Base-by-base conservation (phyloP, 495 filamentous ascomycete genomes). In the Xylaria castorea region DNA sequence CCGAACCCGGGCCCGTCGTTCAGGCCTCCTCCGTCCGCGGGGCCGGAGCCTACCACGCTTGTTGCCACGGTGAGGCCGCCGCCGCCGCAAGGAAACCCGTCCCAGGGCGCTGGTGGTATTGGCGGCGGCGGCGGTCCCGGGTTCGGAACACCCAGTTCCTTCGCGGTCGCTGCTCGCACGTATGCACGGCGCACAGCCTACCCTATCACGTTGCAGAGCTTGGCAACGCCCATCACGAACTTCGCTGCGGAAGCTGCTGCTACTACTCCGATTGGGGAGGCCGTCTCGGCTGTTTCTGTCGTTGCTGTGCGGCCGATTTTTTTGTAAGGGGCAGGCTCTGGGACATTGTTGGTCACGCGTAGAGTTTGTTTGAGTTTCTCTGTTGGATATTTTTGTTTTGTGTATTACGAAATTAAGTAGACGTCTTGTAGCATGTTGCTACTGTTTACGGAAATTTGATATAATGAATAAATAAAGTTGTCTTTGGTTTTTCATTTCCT, bases 211-310 rank as follows among this genome's bases (percentile, higher is more conserved):
- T 30, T 70, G 44, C 57, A 60, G 40, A 62, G 55, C 32, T 44
- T 70, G 11, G 68, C 55, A 30, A 70, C 40, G 55, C 68, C 68
- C 20, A 62, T 70, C n/a, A 62, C 57, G 40, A 62, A 70, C 25
- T 61, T 7, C 27, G 51, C 38, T 0, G 53, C 25, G 7, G 30
- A 11, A 16, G 46, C 46, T 51, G n/a, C 58, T 38, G 20, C 32
- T 8, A 40, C 62, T 3, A 53, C 30, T 1, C 14, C 64, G 7
- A 14, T 46, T 0, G 20, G 5, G 20, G 30, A 9, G 5, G 58
- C 20, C 18, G 20, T 61, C 32, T 11, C 5, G 18, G 18, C 58
- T 22, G 58, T 61, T 34, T 61, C 64, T 22, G 42, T 65, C 7
- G 61, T 44, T 9, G 38, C 22, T 12, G 22, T 42, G 22, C 61